Percentiles rank a stretch among this genome's conserved stretches.
These are phyloP conservation scores for Colletotrichum neosansevieriae DNA, from an alignment of 2,329 filamentous ascomycete genomes.

Conservation along the genomic window DNA sequence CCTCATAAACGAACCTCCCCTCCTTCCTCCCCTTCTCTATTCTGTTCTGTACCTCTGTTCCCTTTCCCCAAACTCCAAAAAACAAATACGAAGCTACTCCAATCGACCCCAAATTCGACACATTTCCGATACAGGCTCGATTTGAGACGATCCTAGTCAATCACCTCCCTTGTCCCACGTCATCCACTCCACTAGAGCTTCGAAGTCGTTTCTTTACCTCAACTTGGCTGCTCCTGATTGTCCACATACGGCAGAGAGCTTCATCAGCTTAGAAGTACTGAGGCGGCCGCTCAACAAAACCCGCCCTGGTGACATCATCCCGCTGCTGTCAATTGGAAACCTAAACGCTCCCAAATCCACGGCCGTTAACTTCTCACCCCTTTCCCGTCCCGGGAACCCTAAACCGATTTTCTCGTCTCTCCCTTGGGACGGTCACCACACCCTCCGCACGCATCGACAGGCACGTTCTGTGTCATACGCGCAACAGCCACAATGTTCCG, in stretches of 20 bases:
- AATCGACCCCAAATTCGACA: slow-evolving; percentile 10
- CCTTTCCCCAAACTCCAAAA: slow-evolving; percentile 18
- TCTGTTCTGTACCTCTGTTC: background rate
- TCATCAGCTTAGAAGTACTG: background rate
- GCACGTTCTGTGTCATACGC: background rate
- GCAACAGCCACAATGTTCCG: slow-evolving; percentile 35
- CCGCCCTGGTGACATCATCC: slow-evolving; percentile 29
- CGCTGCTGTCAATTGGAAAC: background rate
- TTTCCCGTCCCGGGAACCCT: background rate
- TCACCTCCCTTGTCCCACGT: slow-evolving; percentile 28
- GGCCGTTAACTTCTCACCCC: background rate
- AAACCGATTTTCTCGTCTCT: background rate
- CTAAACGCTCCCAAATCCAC: background rate
- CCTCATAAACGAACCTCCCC: slow-evolving; percentile 26
- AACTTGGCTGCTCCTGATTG: slow-evolving; percentile 15
- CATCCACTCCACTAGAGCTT: slow-evolving; percentile 30
- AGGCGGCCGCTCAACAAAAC: slow-evolving; percentile 17
- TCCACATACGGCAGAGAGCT: slow-evolving; percentile 11
- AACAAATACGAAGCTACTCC: slow-evolving; percentile 19
- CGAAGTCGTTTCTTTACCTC: slow-evolving; percentile 15
- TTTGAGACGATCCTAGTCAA: slow-evolving; percentile 28
- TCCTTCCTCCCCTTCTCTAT: background rate
- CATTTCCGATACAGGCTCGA: slow-evolving; percentile 15
- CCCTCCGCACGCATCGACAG: background rate
- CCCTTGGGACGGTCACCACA: background rate